Base-by-base conservation (phyloP, 768 basidiomycete genomes). In the Auricularia sp. region DNA sequence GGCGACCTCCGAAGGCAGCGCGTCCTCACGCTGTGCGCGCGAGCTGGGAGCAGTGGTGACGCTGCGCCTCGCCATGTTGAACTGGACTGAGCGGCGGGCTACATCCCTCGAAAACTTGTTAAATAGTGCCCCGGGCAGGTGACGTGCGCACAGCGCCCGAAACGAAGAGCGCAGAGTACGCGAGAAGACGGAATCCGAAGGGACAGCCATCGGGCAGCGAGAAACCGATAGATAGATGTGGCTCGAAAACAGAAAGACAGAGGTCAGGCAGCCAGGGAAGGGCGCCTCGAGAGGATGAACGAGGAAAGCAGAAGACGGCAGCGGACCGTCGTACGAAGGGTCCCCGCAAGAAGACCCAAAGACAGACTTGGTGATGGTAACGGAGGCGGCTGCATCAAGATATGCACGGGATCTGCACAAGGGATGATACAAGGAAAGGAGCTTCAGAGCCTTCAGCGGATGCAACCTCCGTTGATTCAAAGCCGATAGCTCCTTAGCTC, bases 101-200 rank as follows among this genome's bases (percentile, higher is more conserved):
- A 59, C 56, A 10, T 59, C 29, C 7, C 56, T 6, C 56, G 56
- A 29, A 24, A 59, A 29, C 56, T 59, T 59, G 56, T 35, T 59
- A 51, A 51, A 29, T 59, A 33, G 56, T 24, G 34, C 24, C 8
- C 34, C 24, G 11, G 56, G 56, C 56, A 33, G 56, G 24, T 59
- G 56, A 35, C 56, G 56, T 29, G 56, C 56, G 34, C 56, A 29
- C 56, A 59, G 56, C 56, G 34, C 56, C 56, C 56, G 56, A 24
- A 59, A 35, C 56, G 56, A 59, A 29, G 29, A 29, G 14, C 34
- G 56, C 56, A 59, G 29, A 4, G 56, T 59, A 29, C 56, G 56
- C 56, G 56, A 59, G 56, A 59, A 59, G 34, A 59, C 24, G 16
- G 56, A 59, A 33, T 59, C 56, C 24, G 56, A 51, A 10, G 47